phyloP scores from a whole-genome alignment of 352 stramenopile genomes.

The Phytophthora pini region DNA sequence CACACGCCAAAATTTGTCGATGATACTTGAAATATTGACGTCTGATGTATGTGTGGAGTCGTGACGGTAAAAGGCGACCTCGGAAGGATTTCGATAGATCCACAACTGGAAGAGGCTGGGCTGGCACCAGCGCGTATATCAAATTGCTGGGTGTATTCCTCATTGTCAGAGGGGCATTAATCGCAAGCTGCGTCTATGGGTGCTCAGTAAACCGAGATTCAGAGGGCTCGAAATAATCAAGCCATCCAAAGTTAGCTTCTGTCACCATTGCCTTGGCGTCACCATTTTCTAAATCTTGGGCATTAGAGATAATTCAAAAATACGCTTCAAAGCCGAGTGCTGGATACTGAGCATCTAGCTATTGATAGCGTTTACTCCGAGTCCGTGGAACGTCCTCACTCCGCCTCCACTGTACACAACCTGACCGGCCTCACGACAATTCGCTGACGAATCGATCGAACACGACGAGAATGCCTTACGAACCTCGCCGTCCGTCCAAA shows the following conservation, averaged over 20 bases:
- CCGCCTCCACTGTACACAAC: background rate
- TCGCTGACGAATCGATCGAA: slow-evolving; percentile 1
- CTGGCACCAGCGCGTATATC: slow-evolving; percentile 34
- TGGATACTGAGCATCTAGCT: background rate
- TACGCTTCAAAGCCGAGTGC: no score
- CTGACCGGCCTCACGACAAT: background rate
- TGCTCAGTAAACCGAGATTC: no score
- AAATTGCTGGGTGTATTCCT: background rate
- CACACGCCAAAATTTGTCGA: slow-evolving; percentile 19
- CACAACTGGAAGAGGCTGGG: slow-evolving; percentile 26
- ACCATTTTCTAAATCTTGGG: no score
- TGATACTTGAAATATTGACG: slow-evolving; percentile 29
- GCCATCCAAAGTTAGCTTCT: no score
- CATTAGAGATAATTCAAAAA: no score
- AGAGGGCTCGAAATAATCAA: no score
- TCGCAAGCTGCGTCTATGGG: no score
- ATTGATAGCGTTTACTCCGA: slow-evolving; percentile 7
- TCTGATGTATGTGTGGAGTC: slow-evolving; percentile 21
- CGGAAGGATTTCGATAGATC: slow-evolving; percentile 44
- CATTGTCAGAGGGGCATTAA: background rate
- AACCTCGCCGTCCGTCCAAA: slow-evolving; percentile 7
- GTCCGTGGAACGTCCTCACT: background rate
- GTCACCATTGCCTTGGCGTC: no score
- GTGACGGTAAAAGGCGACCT: slow-evolving; percentile 26
- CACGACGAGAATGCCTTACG: slow-evolving; percentile 16